Base-by-base conservation (phyloP, 2,329 filamentous ascomycete genomes). In the Hypocrella siamensis region DNA sequence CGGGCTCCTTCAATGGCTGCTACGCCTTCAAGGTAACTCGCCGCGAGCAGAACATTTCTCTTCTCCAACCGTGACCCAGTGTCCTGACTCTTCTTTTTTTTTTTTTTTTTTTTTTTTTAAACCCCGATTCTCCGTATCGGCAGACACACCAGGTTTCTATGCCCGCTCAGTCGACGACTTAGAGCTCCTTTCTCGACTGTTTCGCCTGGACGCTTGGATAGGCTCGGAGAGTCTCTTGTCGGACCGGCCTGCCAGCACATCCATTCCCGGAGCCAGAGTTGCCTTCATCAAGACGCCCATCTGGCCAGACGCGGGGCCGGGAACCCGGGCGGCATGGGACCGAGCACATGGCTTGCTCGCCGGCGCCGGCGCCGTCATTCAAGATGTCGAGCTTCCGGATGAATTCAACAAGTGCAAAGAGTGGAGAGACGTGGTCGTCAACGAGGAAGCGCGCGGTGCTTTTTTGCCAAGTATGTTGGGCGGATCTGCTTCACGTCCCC, bases 121-220 rank as follows among this genome's bases (percentile, higher is more conserved):
- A n/a, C n/a, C n/a, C 45, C 53, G 71, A 2, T 75, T 67, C 40
- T 67, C 70, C 1, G 49, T 70, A 1, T 69, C 61, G 1, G 56
- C 73, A 5, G 76, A 80, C 41, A 80, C 75, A 0, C 42, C 76
- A 1, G 75, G 76, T 2, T 52, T 77, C 10, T 78, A 67, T 35
- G 61, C 69, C 0, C 63, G 75, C 1, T 62, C 56, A 5, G 56
- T 75, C 0, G 62, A 62, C 1, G 76, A 80, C 35, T 46, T 81
- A 1, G 51, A 70, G 21, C 46, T 77, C 0, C 46, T 80, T 0
- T 56, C 64, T 1, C 60, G 66, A 6, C 53, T 65, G 0, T 75
- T 78, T 34, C 53, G 52, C 1, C 42, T 80, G 1, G 72, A 77
- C 35, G 26, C 28, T n/a, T n/a, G n/a, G n/a, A n/a, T n/a, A n/a